Evolutionary conservation across 2,329 filamentous ascomycete species (phyloP), one percentile per base, ranked within the genome.

Genomic region (Aulographum hederae): DNA sequence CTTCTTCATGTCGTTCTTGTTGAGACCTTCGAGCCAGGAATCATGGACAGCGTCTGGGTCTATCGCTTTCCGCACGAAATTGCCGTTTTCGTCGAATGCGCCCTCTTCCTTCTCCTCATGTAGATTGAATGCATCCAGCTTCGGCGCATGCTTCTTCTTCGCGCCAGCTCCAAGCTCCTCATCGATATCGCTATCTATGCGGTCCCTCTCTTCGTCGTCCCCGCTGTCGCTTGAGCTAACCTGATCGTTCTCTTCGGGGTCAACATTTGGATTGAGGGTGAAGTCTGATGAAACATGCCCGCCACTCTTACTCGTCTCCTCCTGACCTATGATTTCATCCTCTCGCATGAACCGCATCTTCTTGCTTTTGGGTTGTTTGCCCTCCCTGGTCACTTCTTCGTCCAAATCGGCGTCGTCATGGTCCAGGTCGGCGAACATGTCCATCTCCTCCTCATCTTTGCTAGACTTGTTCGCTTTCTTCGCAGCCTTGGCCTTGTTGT

Each of bases 61-160:
- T 6, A 60, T 69, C 0, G 85, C 85, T 52, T 91, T 91, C 34
- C 89, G 73, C 28, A 98, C 72, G 50, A 74, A 98, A 52, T 95
- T 98, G 6, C 86, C 86, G 2, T 74, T 61, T 43, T 89, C 78
- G 49, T 98, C 89, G 45, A 94, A 98, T 8, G 73, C 68, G 1
- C 89, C 89, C 43, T 95, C 86, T 46, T 95, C 84, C 51, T 91
- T 75, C 52, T 98, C 89, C 10, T 69, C 61, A 36, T 71, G 73
- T 65, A 98, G 79, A 48, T 98, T 95, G 65, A 98, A 98, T 3
- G 86, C 86, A 52, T 95, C 89, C 4, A 98, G 67, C 50, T 89
- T 81, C 2, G 89, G 89, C 2, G 89, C 89, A 52, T 94, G 82
- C 44, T 74, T 79, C 58, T 94, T 95, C 43, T 91, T 77, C 2